These are phyloP conservation scores for Globisporangium paddicum DNA, from an alignment of 352 stramenopile genomes.

Conservation along the genomic window DNA sequence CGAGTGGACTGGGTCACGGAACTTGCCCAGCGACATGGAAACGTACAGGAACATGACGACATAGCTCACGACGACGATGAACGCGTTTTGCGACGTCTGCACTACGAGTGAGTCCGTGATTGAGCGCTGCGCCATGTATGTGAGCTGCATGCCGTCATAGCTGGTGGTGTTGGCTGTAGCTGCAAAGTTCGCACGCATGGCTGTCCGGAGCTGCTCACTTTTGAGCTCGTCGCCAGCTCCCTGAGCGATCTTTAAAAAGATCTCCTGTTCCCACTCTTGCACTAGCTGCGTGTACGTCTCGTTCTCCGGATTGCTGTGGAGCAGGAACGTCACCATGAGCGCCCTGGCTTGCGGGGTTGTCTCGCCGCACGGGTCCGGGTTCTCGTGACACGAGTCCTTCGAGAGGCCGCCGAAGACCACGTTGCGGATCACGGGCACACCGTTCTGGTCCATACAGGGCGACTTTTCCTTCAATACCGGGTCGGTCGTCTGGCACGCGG, in stretches of 20 bases:
- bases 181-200: not conserved
- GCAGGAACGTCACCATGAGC: slow-evolving; percentile 86
- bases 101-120: slow-evolving; percentile 79
- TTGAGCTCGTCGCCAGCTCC: not conserved
- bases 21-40: slow-evolving; percentile 76
- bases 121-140: slow-evolving; percentile 85
- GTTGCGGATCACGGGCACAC: slow-evolving; percentile 84
- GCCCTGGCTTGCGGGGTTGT: slow-evolving; percentile 64
- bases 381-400: slow-evolving; percentile 59
- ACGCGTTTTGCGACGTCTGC: slow-evolving; percentile 87
- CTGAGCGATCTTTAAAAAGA: slow-evolving; percentile 53
- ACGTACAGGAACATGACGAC: slow-evolving; percentile 91
- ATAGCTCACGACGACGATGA: slow-evolving; percentile 86
- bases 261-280: slow-evolving; percentile 76
- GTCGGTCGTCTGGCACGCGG: slow-evolving; percentile 80
- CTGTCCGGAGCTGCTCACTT: not conserved
- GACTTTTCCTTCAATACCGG: slow-evolving; percentile 37
- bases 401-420: slow-evolving; percentile 84
- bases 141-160: slow-evolving; percentile 58
- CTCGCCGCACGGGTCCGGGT: slow-evolving; percentile 83
- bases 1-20: slow-evolving; percentile 58
- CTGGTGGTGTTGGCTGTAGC: not conserved
- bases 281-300: slow-evolving; percentile 67
- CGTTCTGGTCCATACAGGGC: slow-evolving; percentile 88
- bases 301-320: slow-evolving; percentile 73